Base-by-base conservation (phyloP, 2,329 filamentous ascomycete species). In the Dothistroma septosporum region DNA sequence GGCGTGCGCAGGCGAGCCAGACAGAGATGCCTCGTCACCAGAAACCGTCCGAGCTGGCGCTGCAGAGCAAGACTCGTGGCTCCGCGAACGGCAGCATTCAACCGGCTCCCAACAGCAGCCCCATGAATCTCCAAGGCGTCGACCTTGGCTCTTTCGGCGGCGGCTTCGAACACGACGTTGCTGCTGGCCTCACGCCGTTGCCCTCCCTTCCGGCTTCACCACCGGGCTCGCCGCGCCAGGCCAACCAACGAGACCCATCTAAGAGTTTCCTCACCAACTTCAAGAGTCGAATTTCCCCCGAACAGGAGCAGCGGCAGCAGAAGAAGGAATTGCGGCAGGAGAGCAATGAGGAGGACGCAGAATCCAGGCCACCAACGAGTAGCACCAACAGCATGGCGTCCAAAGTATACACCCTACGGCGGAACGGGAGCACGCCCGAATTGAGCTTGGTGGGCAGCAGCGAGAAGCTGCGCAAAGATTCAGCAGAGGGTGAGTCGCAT, bases 341-440 rank as follows among this genome's bases (percentile, higher is more conserved):
- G 58, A 66, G 64, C 53, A 62, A 68, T 55, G 66, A 70, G 41
- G 66, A 72, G 37, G 66, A 69, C 21, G 22, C 50, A 16, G 31
- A 32, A 49, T 70, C 72, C 16, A 70, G 74, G 31, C 55, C 65
- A 55, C 68, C 69, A n/a, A 62, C 60, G n/a, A 71, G 64, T 44
- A 70, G 71, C 65, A 64, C 61, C 19, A 71, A 64, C 47, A 70
- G 71, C 65, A 71, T 69, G 55, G 66, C 72, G 62, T 72, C 68
- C 2, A 71, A 70, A 49, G 59, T 80, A 72, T 74, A 77, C 70
- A 68, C 73, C 31, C 71, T 80, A 59, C 73, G 76, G 55, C 76
- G 75, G 58, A 73, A 72, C 57, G 78, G 77, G 32, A 81, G 79
- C 41, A 80, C 79, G 53, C 78, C 79, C 49, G 78, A 81, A 59